A percentile compares a stretch with the other conserved stretches of the same genome.
phyloP scores from a whole-genome alignment of 2,329 filamentous ascomycete species.

The Cordyceps farinosa region DNA sequence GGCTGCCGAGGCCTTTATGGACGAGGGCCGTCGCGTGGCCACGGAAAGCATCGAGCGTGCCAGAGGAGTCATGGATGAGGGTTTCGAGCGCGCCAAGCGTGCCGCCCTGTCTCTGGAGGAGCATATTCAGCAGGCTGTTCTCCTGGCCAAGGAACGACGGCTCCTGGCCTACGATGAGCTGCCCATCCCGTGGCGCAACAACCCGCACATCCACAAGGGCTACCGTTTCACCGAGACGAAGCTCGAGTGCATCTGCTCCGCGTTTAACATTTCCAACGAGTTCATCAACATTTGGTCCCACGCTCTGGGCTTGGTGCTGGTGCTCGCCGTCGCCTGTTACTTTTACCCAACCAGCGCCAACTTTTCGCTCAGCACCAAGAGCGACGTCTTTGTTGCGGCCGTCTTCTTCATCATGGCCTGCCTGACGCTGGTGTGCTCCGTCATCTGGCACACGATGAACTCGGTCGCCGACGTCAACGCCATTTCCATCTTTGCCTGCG shows the following conservation, averaged over 20 bases:
- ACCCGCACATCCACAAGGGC: slow-evolving; percentile 85
- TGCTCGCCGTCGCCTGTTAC: slow-evolving; percentile 87
- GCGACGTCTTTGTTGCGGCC: slow-evolving; percentile 85
- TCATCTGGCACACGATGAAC: slow-evolving; percentile 98
- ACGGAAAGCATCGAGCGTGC: slow-evolving; percentile 75
- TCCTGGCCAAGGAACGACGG: slow-evolving; percentile 71
- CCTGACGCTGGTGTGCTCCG: slow-evolving; percentile 92
- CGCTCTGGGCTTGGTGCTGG: slow-evolving; percentile 79
- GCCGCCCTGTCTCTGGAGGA: slow-evolving; percentile 81
- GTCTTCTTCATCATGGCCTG: slow-evolving; percentile 95
- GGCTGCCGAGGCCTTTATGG: slow-evolving; percentile 69
- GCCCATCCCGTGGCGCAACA: slow-evolving; percentile 87
- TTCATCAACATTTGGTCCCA: slow-evolving; percentile 98
- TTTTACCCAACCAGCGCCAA: slow-evolving; percentile 88
- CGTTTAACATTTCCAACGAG: slow-evolving; percentile 86
- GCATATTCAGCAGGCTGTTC: slow-evolving; percentile 75
- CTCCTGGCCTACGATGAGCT: slow-evolving; percentile 87
- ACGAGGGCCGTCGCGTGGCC: slow-evolving; percentile 73
- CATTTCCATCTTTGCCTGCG: slow-evolving; percentile 93
- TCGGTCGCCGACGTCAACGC: slow-evolving; percentile 85
- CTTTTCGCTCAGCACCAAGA: slow-evolving; percentile 80
- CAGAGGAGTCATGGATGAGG: slow-evolving; percentile 72
- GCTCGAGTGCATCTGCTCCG: slow-evolving; percentile 79
- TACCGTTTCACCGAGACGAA: slow-evolving; percentile 95
- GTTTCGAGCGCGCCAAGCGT: slow-evolving; percentile 75